Evolutionary conservation across 2,329 filamentous ascomycete genomes (phyloP).

Genomic region (Trichoderma polysporum): DNA sequence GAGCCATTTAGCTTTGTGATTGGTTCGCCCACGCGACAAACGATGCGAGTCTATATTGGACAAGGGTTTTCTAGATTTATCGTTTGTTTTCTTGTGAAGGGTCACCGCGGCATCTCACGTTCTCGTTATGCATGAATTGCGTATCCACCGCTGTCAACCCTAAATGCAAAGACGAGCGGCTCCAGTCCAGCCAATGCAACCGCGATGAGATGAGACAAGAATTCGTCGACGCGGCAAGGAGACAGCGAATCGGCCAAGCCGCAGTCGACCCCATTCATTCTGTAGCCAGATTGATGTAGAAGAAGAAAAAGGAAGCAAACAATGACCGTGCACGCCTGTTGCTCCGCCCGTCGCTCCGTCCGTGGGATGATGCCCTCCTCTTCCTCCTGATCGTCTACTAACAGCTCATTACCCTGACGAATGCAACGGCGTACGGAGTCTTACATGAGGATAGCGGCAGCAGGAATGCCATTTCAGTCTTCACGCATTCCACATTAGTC

Average conservation of each 20-base stretch:
- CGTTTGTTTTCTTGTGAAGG: slow-evolving; percentile 3
- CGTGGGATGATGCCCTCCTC: background rate
- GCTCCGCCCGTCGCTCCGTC: slow-evolving; percentile 9
- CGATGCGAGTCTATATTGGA: slow-evolving; percentile 12
- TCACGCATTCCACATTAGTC: slow-evolving; percentile 15
- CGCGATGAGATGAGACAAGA: slow-evolving; percentile 14
- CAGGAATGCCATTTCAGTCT: slow-evolving; percentile 17
- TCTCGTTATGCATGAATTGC: slow-evolving; percentile 6
- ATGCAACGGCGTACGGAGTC: slow-evolving; percentile 13
- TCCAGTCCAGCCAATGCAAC: background rate
- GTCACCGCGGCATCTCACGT: slow-evolving; percentile 1
- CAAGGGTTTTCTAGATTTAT: slow-evolving; percentile 3
- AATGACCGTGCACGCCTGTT: slow-evolving; percentile 6
- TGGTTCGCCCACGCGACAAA: slow-evolving; percentile 17
- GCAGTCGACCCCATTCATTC: slow-evolving; percentile 11
- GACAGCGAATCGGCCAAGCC: slow-evolving; percentile 14
- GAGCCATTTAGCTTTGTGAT: slow-evolving; percentile 13
- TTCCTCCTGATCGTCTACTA: slow-evolving; percentile 2
- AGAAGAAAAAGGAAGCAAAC: slow-evolving; percentile 15
- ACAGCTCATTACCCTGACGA: slow-evolving; percentile 10
- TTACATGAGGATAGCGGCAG: slow-evolving; percentile 1
- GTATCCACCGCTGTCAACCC: slow-evolving; percentile 1
- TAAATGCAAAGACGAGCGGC: background rate
- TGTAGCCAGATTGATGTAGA: slow-evolving; percentile 3
- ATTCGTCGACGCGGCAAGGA: slow-evolving; percentile 12